A percentile compares a stretch with the other conserved stretches of the same genome.
Conservation (phyloP, 2,329 filamentous ascomycete species). For the Botryotinia narcissicola region DNA sequence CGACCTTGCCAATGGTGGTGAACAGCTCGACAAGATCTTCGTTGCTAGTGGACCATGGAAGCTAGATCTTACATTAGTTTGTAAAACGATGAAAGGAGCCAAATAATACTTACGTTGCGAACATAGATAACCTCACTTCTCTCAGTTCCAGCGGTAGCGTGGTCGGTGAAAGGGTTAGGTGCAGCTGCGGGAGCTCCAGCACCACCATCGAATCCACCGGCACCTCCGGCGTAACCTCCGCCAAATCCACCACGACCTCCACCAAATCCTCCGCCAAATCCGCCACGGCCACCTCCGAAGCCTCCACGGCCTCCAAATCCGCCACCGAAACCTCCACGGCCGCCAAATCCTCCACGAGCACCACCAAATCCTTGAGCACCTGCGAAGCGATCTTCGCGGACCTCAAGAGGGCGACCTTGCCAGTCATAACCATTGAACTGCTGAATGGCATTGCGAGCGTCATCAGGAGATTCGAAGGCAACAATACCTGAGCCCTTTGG, state of each 20-base stretch:
- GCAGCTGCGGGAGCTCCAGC: constrained; percentile 50
- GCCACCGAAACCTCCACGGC: constrained; percentile 47
- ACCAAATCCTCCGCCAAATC: constrained; percentile 48
- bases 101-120: constrained; percentile 73
- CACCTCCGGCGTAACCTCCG: constrained; percentile 56
- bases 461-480: constrained; percentile 90
- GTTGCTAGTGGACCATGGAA: constrained; percentile 98
- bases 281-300: constrained; percentile 58
- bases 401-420: constrained; percentile 90
- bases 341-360: constrained; percentile 46
- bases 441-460: constrained; percentile 91
- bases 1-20: constrained; percentile 95
- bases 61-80: constrained; percentile 50
- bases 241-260: constrained; percentile 42
- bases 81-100: neutral
- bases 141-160: constrained; percentile 82
- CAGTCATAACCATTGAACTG: constrained; percentile 99
- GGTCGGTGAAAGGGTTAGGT: constrained; percentile 93
- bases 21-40: constrained; percentile 96
- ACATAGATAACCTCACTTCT: constrained; percentile 86
- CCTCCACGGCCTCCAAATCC: constrained; percentile 58
- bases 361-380: constrained; percentile 50
- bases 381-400: constrained; percentile 94
- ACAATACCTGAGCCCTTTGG: constrained; percentile 97
- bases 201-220: constrained; percentile 32